A percentile compares a stretch with the other conserved stretches of the same genome.
phyloP scores from a whole-genome alignment of 1,284 basidiomycete species.

The Tylopilus sp. region DNA sequence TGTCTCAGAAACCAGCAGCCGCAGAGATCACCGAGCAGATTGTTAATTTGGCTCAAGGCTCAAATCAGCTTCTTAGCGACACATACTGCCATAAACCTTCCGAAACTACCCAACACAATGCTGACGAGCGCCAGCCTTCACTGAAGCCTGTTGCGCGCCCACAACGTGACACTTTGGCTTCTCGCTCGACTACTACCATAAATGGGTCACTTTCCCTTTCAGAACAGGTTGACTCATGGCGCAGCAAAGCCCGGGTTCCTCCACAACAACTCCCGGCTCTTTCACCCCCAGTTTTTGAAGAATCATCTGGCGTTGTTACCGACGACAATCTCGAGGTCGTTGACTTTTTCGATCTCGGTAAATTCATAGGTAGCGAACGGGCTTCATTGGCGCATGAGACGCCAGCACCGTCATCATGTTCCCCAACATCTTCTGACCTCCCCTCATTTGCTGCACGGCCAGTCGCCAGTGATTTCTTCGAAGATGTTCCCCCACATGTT shows the following conservation, averaged over 20 bases:
- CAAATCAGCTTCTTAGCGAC: constrained; percentile 3
- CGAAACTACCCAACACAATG: constrained; percentile 1
- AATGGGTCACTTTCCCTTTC: constrained; percentile 32
- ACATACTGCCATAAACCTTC: constrained; percentile 4
- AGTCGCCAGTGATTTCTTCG: constrained; percentile 69
- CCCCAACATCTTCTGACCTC: constrained; percentile 19
- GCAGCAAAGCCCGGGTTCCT: constrained; percentile 46
- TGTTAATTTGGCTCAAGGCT: constrained; percentile 4
- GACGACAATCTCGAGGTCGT: constrained; percentile 71
- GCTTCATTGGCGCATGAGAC: constrained; percentile 10
- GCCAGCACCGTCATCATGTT: constrained; percentile 18
- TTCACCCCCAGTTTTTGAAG: constrained; percentile 44
- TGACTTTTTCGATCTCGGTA: constrained; percentile 74
- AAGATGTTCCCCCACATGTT: constrained; percentile 40
- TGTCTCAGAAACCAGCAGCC: constrained; percentile 17
- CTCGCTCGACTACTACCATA: constrained; percentile 21
- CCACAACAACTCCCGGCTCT: constrained; percentile 27
- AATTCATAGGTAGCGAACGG: constrained; percentile 51
- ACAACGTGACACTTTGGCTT: constrained; percentile 29
- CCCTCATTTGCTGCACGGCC: constrained; percentile 40
- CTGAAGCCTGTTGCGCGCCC: constrained; percentile 26
- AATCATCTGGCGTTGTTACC: constrained; percentile 44
- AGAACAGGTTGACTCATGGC: constrained; percentile 59
- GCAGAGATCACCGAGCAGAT: constrained; percentile 13
- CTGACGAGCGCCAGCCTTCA: constrained; percentile 37